Evolutionary conservation across 2,329 filamentous ascomycete species (phyloP), one percentile per base, ranked within the genome.

Genomic region (Cladorrhinum sp.): DNA sequence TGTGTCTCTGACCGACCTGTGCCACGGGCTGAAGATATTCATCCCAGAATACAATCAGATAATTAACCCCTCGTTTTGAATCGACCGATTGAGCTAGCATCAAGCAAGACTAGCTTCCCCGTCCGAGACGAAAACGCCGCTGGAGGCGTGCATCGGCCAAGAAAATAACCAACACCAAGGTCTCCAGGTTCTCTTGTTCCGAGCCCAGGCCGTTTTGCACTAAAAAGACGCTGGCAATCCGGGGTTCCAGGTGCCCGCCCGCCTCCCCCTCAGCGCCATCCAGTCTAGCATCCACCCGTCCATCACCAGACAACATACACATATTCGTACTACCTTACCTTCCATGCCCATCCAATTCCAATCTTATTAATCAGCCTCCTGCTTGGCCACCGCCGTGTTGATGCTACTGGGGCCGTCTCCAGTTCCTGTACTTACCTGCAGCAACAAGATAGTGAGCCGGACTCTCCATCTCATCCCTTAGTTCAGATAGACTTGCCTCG

Each of bases 221-320:
- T 59, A 60, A 58, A 62, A 62, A 58, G 57, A 24, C 52, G 50
- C 48, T 58, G 46, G 55, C 36, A 62, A 65, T 63, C 63, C 59
- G 63, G 63, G 61, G 63, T 57, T 59, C 30, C 24, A 55, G 53
- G 53, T 46, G 53, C n/a, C 39, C 53, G 21, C 51, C 55, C 39
- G 33, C 57, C 26, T 28, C 26, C 42, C 46, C 20, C 33, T 21
- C 24, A 46, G 42, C 42, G 10, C 18, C 16, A 46, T 20, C 42
- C n/a, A 2, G 10, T 21, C 42, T 20, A 4, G n/a, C 42, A 46
- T 46, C 42, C 42, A 46, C 18, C 16, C 16, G n/a, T 20, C 42
- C 42, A 46, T 21, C 18, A 20, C 33, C 33, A 36, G 33, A 51
- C 24, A n/a, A 51, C 54, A 33, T 39, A 28, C 53, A 20, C 46